phyloP scores from a whole-genome alignment of 331 rosid genomes.

The Erythrophleum ivorense region DNA sequence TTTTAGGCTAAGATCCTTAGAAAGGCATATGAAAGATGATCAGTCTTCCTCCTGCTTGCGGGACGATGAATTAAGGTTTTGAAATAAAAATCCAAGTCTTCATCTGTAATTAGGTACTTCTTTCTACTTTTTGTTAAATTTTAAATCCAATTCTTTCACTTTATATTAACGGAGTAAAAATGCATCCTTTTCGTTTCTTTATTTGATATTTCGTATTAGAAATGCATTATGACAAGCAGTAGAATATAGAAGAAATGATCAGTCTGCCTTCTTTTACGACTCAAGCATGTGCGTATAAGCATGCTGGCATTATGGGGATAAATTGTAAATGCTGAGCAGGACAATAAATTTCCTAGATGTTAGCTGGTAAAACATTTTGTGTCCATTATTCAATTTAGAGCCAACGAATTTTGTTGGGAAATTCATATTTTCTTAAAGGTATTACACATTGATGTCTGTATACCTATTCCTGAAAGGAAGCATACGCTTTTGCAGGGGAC shows the following conservation, averaged over 20 bases:
- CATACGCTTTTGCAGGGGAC: background rate
- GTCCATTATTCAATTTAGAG: background rate
- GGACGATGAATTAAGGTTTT: background rate
- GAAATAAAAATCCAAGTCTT: background rate
- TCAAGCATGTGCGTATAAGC: no score
- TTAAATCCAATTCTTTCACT: background rate
- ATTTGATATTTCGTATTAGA: background rate
- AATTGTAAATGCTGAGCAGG: background rate
- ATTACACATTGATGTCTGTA: background rate
- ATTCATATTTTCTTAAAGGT: background rate
- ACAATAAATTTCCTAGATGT: background rate
- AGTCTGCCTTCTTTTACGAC: background rate
- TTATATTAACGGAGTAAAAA: background rate
- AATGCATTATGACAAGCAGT: background rate
- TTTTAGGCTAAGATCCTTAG: background rate
- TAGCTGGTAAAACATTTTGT: background rate
- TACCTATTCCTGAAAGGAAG: background rate
- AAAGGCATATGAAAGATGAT: constrained; percentile 5
- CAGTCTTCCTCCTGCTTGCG: background rate
- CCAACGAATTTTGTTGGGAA: background rate
- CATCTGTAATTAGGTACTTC: background rate
- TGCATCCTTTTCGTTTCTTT: background rate
- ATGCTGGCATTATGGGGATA: background rate
- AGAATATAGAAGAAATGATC: background rate
- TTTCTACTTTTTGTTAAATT: background rate